phyloP scores from a whole-genome alignment of 345 rosid genomes.

The Iberis pinnata region DNA sequence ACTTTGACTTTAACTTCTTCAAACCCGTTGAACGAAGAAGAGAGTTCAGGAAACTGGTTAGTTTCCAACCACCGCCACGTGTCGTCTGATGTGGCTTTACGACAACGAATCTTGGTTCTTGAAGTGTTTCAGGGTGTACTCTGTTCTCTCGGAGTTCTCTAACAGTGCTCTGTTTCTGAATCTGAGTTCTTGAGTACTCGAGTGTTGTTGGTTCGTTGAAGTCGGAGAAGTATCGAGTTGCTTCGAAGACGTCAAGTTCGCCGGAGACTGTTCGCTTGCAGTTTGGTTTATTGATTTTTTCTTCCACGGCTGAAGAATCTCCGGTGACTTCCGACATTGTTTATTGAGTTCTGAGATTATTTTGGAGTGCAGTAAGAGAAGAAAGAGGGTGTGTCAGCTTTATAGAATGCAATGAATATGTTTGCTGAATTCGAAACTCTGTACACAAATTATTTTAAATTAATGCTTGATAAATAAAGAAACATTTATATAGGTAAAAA shows the following conservation, averaged over 20 bases:
- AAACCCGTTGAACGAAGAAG: constrained; percentile 61
- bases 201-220: constrained; percentile 34
- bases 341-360: constrained; percentile 12
- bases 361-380: too few species aligned
- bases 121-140: constrained; percentile 39
- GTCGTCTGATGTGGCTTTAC: constrained; percentile 26
- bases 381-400: too few species aligned
- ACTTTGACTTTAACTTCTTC: constrained; percentile 48
- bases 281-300: constrained; percentile 30
- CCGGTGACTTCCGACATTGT: constrained; percentile 20
- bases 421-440: too few species aligned
- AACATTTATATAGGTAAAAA: too few species aligned
- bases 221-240: constrained; percentile 71
- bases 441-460: too few species aligned
- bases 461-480: too few species aligned
- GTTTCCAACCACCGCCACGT: constrained; percentile 51
- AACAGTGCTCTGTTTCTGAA: constrained; percentile 25
- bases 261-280: constrained; percentile 55
- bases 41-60: constrained; percentile 74
- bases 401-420: too few species aligned
- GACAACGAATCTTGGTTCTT: constrained; percentile 27
- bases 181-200: constrained; percentile 18
- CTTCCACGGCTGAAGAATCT: constrained; percentile 12
- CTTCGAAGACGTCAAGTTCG: constrained; percentile 94
- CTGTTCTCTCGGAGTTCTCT: constrained; percentile 38